A percentile compares a stretch with the other conserved stretches of the same genome.
These are phyloP conservation scores for Cryptococcus sp. DNA, from an alignment of 1,284 basidiomycete genomes.

Conservation along the genomic window DNA sequence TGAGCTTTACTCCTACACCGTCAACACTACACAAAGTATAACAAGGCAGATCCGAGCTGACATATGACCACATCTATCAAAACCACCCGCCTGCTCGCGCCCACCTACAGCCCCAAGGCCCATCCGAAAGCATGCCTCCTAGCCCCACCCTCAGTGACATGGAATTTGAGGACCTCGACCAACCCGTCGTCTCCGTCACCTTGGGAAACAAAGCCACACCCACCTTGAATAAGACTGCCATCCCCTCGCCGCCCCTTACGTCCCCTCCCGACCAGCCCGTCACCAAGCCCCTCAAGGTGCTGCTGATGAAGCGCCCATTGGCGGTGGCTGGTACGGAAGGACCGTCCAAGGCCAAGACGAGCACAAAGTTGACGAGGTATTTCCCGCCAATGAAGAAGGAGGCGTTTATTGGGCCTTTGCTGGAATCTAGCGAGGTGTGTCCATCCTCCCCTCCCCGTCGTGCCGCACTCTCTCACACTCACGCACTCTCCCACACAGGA, in stretches of 20 bases:
- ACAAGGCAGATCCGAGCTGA: no score
- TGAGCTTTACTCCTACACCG: no score
- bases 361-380: conserved; percentile 2
- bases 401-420: conserved; percentile 19
- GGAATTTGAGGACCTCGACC: conserved; percentile 5
- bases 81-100: no score
- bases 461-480: background rate
- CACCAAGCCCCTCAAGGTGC: background rate
- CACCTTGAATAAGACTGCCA: no score
- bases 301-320: background rate
- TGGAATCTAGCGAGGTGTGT: conserved; percentile 12
- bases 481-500: conserved; percentile 8
- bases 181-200: background rate
- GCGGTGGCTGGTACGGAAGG: background rate
- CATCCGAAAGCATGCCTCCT: background rate
- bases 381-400: conserved; percentile 14
- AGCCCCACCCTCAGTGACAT: conserved; percentile 11
- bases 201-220: background rate
- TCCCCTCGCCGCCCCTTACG: background rate
- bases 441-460: background rate
- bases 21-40: no score
- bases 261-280: background rate
- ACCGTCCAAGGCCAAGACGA: background rate
- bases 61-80: no score
- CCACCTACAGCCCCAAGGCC: no score